Evolutionary conservation across 1,139 yeast genomes (phyloP), one percentile per base, ranked within the genome.

Genomic region (Candida sanyaensis): DNA sequence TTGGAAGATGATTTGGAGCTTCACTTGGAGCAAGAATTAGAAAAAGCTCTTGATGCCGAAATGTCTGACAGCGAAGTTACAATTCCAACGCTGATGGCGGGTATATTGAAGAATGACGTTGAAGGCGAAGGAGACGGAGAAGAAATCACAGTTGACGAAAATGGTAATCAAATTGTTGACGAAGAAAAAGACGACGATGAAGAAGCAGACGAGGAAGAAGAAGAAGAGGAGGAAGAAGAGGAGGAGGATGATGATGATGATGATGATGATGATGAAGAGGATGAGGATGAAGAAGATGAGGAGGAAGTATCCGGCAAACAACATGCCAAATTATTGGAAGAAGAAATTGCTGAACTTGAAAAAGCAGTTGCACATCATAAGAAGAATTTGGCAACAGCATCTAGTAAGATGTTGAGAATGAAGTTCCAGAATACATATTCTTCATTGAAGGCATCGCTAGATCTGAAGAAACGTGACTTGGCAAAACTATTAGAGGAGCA

Each of bases 341-440:
- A 92, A 64, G 98, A 92, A 63, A 84, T 95, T 46, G 72, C 78
- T 11, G 99, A 95, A 61, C 75, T 95, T 53, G 92, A 88, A 60
- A 71, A 81, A 38, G 92, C 93, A 0, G 88, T 95, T 48, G 83
- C 80, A 46, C 84, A 84, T 58, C 93, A 92, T 60, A 83, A 82
- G 61, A 78, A 78, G 46, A 93, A 89, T 57, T 80, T 90, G 43
- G 81, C 78, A 13, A 85, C 86, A 49, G 92, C 96, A 1, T 83
- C 92, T 13, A 91, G 91, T 63, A 92, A 92, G 58, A 86, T 93
- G 72, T 78, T 93, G 82, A 84, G 86, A 63, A 88, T 87, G 68
- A 86, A 97, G 69, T 88, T 91, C 63, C 80, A 86, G 59, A 95
- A 88, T 55, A 90, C 89, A 47, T 87, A 90, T 50, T 80, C 79